Percentiles rank a stretch among this genome's conserved stretches.
Conservation (phyloP, 768 basidiomycete genomes). For the Strobilomyces echinocephalus region DNA sequence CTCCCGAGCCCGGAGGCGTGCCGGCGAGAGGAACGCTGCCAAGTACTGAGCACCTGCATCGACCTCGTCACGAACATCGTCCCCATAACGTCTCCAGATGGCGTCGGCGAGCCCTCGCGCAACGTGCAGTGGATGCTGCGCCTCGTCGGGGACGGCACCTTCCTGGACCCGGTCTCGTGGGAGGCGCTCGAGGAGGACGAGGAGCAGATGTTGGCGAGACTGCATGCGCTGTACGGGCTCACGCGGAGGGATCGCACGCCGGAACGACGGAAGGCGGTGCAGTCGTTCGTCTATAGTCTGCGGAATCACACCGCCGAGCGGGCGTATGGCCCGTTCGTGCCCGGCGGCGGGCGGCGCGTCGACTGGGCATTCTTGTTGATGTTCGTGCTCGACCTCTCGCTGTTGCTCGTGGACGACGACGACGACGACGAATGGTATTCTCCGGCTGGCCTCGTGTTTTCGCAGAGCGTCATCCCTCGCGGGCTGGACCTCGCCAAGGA, state of each 20-base stretch:
- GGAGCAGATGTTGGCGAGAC: conserved; percentile 40
- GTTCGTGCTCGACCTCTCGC: conserved; percentile 52
- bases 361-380: conserved; percentile 59
- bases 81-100: conserved; percentile 29
- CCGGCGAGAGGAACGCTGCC: conserved; percentile 40
- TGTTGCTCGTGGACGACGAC: conserved; percentile 44
- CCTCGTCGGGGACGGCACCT: conserved; percentile 38
- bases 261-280: conserved; percentile 35
- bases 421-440: conserved; percentile 32
- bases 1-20: conserved; percentile 25
- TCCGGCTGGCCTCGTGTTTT: conserved; percentile 47
- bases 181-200: conserved; percentile 32
- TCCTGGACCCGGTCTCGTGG: conserved; percentile 38
- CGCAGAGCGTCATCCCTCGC: conserved; percentile 45
- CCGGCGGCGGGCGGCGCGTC: conserved; percentile 39
- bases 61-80: conserved; percentile 42
- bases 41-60: conserved; percentile 47
- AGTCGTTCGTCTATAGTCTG: conserved; percentile 59
- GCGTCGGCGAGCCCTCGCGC: conserved; percentile 34
- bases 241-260: conserved; percentile 40
- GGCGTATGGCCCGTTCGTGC: conserved; percentile 53
- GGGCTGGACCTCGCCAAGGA: conserved; percentile 32
- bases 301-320: conserved; percentile 49
- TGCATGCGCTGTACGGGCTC: conserved; percentile 57
- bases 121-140: conserved; percentile 51